Conservation (phyloP, 257 asterid species). For the Lycium ferocissimum region DNA sequence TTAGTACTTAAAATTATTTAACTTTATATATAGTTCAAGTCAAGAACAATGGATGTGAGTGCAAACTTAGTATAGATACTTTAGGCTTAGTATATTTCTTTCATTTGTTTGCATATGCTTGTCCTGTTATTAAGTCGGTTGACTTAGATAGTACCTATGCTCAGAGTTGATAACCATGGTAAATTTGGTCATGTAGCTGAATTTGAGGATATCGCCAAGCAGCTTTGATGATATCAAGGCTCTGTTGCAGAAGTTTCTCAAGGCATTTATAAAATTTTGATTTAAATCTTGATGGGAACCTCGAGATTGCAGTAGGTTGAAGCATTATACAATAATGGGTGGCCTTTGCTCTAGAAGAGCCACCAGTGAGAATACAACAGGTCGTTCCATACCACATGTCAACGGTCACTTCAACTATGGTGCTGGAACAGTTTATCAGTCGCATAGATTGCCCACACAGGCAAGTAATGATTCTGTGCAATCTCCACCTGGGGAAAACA, state of each 20-base stretch:
- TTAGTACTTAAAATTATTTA: background rate
- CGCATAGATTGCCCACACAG: slow-evolving; percentile 61
- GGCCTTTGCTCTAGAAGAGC: slow-evolving; percentile 92
- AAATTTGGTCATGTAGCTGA: background rate
- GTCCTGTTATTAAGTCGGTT: background rate
- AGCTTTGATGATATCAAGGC: background rate
- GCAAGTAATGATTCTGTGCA: slow-evolving; percentile 47
- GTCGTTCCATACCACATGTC: slow-evolving; percentile 70
- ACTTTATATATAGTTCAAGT: background rate
- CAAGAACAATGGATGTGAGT: background rate
- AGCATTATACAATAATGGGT: slow-evolving; percentile 58
- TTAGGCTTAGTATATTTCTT: background rate
- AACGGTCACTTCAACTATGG: slow-evolving; percentile 74
- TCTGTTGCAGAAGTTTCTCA: slow-evolving; percentile 8
- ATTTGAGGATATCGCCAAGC: background rate
- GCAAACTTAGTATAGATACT: background rate
- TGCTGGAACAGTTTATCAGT: slow-evolving; percentile 68
- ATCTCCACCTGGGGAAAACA: slow-evolving; percentile 45
- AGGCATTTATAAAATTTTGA: slow-evolving; percentile 7
- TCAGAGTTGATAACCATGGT: slow-evolving; percentile 15
- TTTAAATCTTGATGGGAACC: slow-evolving; percentile 47
- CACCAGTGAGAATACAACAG: slow-evolving; percentile 68
- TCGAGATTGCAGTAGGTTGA: slow-evolving; percentile 35
- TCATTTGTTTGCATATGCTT: background rate
- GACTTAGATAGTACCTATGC: background rate